These are phyloP conservation scores for Daldinia bambusicola DNA, from an alignment of 495 filamentous ascomycete species.

Conservation along the genomic window DNA sequence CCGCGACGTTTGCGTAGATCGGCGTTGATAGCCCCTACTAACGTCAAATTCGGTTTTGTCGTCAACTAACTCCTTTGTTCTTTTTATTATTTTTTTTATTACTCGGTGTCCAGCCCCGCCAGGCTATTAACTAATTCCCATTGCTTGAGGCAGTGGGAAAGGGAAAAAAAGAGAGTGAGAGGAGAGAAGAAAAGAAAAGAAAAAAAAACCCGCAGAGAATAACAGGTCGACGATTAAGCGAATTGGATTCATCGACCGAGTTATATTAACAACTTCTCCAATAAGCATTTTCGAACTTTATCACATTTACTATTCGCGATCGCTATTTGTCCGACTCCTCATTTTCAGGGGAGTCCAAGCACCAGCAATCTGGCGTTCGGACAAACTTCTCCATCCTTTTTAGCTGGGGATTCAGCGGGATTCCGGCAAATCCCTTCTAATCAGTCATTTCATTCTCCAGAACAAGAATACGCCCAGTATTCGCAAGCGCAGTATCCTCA, in stretches of 20 bases:
- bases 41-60: slow-evolving; percentile 16
- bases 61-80: slow-evolving; percentile 3
- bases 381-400: slow-evolving; percentile 41
- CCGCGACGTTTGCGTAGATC: slow-evolving; percentile 23
- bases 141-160: slow-evolving; percentile 4
- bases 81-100: neutral
- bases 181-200: too few relatives aligned
- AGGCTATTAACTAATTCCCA: slow-evolving; percentile 6
- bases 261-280: slow-evolving; percentile 16
- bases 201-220: neutral
- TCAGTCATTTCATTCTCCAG: slow-evolving; percentile 43
- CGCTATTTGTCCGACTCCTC: slow-evolving; percentile 44
- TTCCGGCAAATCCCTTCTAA: slow-evolving; percentile 48
- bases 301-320: slow-evolving; percentile 23
- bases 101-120: slow-evolving; percentile 14
- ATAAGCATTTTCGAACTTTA: slow-evolving; percentile 14
- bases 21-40: slow-evolving; percentile 17
- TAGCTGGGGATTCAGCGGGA: slow-evolving; percentile 45
- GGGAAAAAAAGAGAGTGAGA: neutral
- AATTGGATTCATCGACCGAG: slow-evolving; percentile 13
- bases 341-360: slow-evolving; percentile 41
- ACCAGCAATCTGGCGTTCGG: slow-evolving; percentile 49
- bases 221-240: slow-evolving; percentile 24
- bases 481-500: slow-evolving; percentile 38
- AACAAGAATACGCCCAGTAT: slow-evolving; percentile 42